Conservation (phyloP, 371 early-diverging fungal genomes). For the Apophysomyces sp. region DNA sequence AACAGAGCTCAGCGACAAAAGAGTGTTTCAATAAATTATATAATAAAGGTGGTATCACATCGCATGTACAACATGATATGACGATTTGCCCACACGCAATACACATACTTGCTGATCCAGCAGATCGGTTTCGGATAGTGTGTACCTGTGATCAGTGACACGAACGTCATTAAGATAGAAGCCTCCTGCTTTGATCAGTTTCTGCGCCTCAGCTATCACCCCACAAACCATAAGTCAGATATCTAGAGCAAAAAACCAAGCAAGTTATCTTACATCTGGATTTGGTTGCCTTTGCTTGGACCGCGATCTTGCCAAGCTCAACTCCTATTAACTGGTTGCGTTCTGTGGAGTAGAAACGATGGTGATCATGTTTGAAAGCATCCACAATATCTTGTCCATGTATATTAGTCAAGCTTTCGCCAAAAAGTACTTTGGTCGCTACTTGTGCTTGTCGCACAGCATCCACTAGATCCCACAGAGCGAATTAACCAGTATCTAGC, state of each 20-base stretch:
- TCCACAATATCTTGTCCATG: slow-evolving; percentile 60
- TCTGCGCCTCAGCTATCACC: slow-evolving; percentile 65
- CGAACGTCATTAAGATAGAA: slow-evolving; percentile 73
- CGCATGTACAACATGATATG: slow-evolving; percentile 51
- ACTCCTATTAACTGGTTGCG: slow-evolving; percentile 39
- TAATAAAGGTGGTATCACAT: slow-evolving; percentile 4
- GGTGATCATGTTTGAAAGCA: slow-evolving; percentile 69
- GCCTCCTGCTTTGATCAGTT: slow-evolving; percentile 73
- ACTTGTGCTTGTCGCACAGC: slow-evolving; percentile 64
- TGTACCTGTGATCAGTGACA: slow-evolving; percentile 43
- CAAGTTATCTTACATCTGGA: slow-evolving; percentile 61
- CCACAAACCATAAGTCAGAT: too few relatives aligned
- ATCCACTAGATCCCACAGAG: slow-evolving; percentile 32
- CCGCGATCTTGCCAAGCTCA: slow-evolving; percentile 60
- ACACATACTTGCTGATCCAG: slow-evolving; percentile 57
- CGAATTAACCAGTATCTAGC: neutral
- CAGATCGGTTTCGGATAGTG: slow-evolving; percentile 46
- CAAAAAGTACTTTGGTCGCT: slow-evolving; percentile 76
- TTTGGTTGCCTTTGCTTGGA: slow-evolving; percentile 57
- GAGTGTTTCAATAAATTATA: slow-evolving; percentile 51
- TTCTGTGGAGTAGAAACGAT: slow-evolving; percentile 52
- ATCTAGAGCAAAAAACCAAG: neutral
- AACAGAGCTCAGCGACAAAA: slow-evolving; percentile 51
- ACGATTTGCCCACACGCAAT: slow-evolving; percentile 62
- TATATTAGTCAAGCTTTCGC: slow-evolving; percentile 40